A percentile compares a stretch with the other conserved stretches of the same genome.
These are phyloP conservation scores for Bromus sterilis DNA, from an alignment of 176 grass and related monocot genomes.

Conservation along the genomic window DNA sequence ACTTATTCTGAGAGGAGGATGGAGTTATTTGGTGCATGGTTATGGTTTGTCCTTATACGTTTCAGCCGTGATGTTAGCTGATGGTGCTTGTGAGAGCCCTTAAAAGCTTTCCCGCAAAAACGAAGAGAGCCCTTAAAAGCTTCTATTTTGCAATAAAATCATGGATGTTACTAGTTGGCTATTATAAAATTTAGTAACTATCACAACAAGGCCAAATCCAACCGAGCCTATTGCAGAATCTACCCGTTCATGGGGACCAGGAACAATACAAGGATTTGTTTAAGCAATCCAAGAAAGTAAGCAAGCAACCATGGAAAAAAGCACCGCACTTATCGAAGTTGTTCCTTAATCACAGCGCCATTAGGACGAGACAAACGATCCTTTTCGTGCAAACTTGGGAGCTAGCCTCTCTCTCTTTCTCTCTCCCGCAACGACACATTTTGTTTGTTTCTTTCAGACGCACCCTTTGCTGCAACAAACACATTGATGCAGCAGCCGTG, in stretches of 20 bases:
- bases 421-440: neutral
- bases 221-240: neutral
- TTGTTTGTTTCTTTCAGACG: neutral
- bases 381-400: neutral
- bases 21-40: no score
- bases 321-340: neutral
- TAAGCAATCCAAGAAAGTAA: slow-evolving; percentile 15
- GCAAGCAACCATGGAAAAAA: neutral
- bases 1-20: no score
- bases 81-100: no score
- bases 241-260: neutral
- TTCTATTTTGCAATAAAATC: no score
- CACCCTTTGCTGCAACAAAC: neutral
- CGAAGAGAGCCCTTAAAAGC: no score
- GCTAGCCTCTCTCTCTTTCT: neutral
- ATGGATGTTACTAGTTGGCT: no score
- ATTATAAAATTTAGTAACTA: no score
- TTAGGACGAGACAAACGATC: neutral
- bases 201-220: neutral
- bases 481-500: neutral
- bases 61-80: no score
- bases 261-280: neutral
- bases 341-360: slow-evolving; percentile 19
- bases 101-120: no score
- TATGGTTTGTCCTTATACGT: no score